Evolutionary conservation across 176 grass and related monocot species (phyloP).

Genomic region (Elymus sibiricus): DNA sequence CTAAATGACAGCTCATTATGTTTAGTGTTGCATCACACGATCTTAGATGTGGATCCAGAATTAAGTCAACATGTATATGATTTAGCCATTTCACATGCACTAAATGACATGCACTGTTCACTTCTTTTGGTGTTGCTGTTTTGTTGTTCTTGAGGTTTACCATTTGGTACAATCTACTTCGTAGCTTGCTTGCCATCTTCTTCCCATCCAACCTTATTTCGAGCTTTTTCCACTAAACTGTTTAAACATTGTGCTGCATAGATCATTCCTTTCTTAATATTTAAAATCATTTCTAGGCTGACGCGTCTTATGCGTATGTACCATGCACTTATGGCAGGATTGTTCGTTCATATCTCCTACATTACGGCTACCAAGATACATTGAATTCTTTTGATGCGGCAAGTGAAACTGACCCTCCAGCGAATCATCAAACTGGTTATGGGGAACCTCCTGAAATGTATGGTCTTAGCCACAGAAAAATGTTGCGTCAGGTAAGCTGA

Average conservation of each 20-base stretch:
- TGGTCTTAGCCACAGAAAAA: conserved; percentile 88
- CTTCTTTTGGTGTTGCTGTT: background rate
- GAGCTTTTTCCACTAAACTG: background rate
- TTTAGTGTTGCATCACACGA: background rate
- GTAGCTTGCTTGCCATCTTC: conserved; percentile 1
- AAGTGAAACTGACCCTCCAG: conserved; percentile 60
- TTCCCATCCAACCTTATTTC: conserved; percentile 9
- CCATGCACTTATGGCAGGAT: conserved; percentile 57
- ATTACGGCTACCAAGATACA: conserved; percentile 98
- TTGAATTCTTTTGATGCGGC: conserved; percentile 85
- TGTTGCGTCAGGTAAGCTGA: conserved; percentile 74
- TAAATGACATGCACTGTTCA: background rate
- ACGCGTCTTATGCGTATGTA: background rate
- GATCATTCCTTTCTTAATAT: background rate
- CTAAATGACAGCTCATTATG: conserved; percentile 10
- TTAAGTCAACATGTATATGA: background rate
- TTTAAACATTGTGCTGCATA: background rate
- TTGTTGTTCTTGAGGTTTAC: conserved; percentile 9
- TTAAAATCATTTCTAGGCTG: conserved; percentile 25
- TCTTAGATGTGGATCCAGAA: background rate
- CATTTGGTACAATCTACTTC: background rate
- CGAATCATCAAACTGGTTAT: conserved; percentile 61
- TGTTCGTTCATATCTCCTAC: conserved; percentile 93
- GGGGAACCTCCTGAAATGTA: conserved; percentile 75
- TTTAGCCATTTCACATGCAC: background rate